These are phyloP conservation scores for Suhomyces ambrosiae DNA, from an alignment of 1,139 yeast genomes.

Conservation along the genomic window DNA sequence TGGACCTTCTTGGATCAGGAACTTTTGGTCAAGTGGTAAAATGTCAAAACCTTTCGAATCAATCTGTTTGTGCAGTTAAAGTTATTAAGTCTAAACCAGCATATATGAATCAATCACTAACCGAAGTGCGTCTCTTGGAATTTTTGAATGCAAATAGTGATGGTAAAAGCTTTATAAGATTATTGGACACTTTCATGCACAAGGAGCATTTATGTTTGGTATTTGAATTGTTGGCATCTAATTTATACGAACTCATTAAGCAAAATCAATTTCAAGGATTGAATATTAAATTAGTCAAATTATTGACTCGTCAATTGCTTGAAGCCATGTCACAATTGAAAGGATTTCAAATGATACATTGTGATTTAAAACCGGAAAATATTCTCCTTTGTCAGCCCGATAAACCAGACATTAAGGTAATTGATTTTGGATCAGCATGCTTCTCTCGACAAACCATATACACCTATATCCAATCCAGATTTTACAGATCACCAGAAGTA, in stretches of 20 bases:
- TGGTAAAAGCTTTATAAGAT: slow-evolving; percentile 71
- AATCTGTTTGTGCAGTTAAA: slow-evolving; percentile 90
- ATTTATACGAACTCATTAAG: slow-evolving; percentile 84
- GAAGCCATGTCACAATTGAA: slow-evolving; percentile 81
- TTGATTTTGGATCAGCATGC: slow-evolving; percentile 97
- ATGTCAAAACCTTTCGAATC: slow-evolving; percentile 88
- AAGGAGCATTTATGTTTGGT: slow-evolving; percentile 91
- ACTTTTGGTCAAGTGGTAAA: slow-evolving; percentile 98
- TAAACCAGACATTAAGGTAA: slow-evolving; percentile 85
- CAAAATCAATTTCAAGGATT: slow-evolving; percentile 95
- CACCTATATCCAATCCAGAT: slow-evolving; percentile 93
- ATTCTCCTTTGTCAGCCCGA: slow-evolving; percentile 80
- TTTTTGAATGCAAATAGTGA: slow-evolving; percentile 74
- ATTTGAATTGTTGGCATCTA: slow-evolving; percentile 85
- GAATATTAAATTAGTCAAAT: slow-evolving; percentile 75
- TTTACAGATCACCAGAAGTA: slow-evolving; percentile 95
- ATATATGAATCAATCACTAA: slow-evolving; percentile 85
- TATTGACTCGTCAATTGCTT: slow-evolving; percentile 75
- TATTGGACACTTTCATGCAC: slow-evolving; percentile 89
- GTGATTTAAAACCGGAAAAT: slow-evolving; percentile 97
- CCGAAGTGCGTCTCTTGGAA: slow-evolving; percentile 87
- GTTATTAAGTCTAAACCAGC: slow-evolving; percentile 93
- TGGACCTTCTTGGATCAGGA: slow-evolving; percentile 93
- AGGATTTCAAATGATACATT: slow-evolving; percentile 84
- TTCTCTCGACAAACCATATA: slow-evolving; percentile 87